Percentiles rank a stretch among this genome's conserved stretches.
These are phyloP conservation scores for Penicillium cataractarum DNA, from an alignment of 495 filamentous ascomycete species.

Conservation along the genomic window DNA sequence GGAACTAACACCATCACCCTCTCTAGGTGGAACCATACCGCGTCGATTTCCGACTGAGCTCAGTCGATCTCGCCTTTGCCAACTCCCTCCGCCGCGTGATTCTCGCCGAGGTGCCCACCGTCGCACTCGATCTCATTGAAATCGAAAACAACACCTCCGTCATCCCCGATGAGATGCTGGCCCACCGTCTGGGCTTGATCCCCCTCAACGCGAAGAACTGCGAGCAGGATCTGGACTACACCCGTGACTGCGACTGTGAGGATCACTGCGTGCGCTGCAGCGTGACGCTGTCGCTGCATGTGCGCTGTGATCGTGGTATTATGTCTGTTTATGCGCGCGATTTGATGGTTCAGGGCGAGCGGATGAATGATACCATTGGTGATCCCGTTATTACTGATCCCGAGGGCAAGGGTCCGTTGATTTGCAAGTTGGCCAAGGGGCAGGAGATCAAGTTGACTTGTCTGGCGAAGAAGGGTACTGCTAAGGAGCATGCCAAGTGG, in stretches of 20 bases:
- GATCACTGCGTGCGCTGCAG: slow-evolving; percentile 88
- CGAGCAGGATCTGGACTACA: slow-evolving; percentile 80
- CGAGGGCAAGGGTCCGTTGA: slow-evolving; percentile 76
- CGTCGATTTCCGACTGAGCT: slow-evolving; percentile 81
- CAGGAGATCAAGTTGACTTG: slow-evolving; percentile 89
- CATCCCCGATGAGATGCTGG: slow-evolving; percentile 92
- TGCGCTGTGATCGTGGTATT: slow-evolving; percentile 78
- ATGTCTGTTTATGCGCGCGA: slow-evolving; percentile 93
- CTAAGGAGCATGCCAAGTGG: slow-evolving; percentile 99
- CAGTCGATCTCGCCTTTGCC: slow-evolving; percentile 84
- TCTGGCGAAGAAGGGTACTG: slow-evolving; percentile 96
- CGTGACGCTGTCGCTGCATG: slow-evolving; percentile 79
- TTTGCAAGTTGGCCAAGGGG: slow-evolving; percentile 83
- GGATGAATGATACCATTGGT: slow-evolving; percentile 73
- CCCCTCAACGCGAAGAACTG: slow-evolving; percentile 84
- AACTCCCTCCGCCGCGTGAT: slow-evolving; percentile 93
- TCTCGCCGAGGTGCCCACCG: slow-evolving; percentile 91
- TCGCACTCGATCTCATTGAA: slow-evolving; percentile 94
- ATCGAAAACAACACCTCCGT: slow-evolving; percentile 92
- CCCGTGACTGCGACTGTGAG: slow-evolving; percentile 96
- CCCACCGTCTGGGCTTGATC: slow-evolving; percentile 89
- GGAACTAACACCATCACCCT: slow-evolving; percentile 5
- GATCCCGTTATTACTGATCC: slow-evolving; percentile 84
- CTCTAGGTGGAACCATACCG: slow-evolving; percentile 65
- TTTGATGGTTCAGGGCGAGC: slow-evolving; percentile 63